phyloP scores from a whole-genome alignment of 306 rosid species.

The Vigna nakashimae region DNA sequence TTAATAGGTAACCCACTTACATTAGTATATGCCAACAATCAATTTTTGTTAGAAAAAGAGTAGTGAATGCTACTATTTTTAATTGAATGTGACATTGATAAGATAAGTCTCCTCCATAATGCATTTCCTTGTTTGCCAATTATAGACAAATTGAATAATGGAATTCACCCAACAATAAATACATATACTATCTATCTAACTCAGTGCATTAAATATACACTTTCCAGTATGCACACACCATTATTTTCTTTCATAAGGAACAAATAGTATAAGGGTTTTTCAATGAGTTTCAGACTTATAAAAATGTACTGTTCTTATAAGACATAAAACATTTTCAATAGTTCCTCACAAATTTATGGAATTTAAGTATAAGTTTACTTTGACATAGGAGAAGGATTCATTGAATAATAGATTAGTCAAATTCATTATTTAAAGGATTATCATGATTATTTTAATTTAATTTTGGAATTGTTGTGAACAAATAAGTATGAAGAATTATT shows the following conservation, averaged over 20 bases:
- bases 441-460: too few relatives aligned
- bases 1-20: background rate
- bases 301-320: background rate
- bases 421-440: too few relatives aligned
- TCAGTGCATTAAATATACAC: background rate
- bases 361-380: too few relatives aligned
- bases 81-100: slow-evolving; percentile 25
- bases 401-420: too few relatives aligned
- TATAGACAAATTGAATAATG: slow-evolving; percentile 29
- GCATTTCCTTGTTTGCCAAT: slow-evolving; percentile 14
- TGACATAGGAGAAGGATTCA: too few relatives aligned
- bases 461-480: too few relatives aligned
- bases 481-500: too few relatives aligned
- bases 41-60: background rate
- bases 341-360: too few relatives aligned
- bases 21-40: background rate
- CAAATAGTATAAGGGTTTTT: background rate
- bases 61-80: too few relatives aligned
- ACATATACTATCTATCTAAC: background rate
- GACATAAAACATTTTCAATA: background rate
- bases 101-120: slow-evolving; percentile 20
- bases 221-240: background rate
- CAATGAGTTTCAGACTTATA: background rate
- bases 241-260: background rate
- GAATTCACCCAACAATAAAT: slow-evolving; percentile 32